phyloP scores from a whole-genome alignment of 2,329 filamentous ascomycete genomes.

The Trichoderma asperellum region DNA sequence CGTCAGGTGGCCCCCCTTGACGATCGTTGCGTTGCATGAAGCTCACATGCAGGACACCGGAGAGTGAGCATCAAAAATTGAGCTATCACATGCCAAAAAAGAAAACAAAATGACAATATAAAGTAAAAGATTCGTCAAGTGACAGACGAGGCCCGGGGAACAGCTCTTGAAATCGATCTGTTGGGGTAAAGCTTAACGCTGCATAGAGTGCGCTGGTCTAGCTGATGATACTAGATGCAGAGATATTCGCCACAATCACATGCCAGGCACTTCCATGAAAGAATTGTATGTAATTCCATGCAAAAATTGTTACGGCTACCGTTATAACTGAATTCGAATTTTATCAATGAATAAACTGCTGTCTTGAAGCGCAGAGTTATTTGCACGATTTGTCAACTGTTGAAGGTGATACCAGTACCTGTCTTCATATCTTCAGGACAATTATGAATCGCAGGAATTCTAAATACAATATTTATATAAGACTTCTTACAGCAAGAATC shows the following conservation, averaged over 20 bases:
- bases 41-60: slow-evolving; percentile 1
- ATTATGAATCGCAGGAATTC: neutral
- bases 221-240: neutral
- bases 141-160: neutral
- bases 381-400: neutral
- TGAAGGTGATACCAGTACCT: neutral
- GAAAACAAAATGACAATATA: neutral
- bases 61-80: neutral
- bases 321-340: neutral
- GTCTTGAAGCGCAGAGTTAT: neutral
- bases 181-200: slow-evolving; percentile 15
- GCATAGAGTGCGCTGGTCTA: neutral
- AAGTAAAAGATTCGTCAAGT: neutral
- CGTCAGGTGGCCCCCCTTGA: neutral
- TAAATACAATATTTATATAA: neutral
- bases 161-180: neutral
- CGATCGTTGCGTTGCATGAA: neutral
- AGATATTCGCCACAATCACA: slow-evolving; percentile 26
- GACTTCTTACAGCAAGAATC: neutral
- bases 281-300: neutral
- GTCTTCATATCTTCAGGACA: neutral
- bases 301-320: neutral
- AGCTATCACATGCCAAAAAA: slow-evolving; percentile 20
- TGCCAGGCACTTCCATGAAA: neutral
- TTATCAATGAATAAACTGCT: neutral